These are phyloP conservation scores for Stipa capillata DNA, from an alignment of 176 grass and related monocot species.

Conservation along the genomic window DNA sequence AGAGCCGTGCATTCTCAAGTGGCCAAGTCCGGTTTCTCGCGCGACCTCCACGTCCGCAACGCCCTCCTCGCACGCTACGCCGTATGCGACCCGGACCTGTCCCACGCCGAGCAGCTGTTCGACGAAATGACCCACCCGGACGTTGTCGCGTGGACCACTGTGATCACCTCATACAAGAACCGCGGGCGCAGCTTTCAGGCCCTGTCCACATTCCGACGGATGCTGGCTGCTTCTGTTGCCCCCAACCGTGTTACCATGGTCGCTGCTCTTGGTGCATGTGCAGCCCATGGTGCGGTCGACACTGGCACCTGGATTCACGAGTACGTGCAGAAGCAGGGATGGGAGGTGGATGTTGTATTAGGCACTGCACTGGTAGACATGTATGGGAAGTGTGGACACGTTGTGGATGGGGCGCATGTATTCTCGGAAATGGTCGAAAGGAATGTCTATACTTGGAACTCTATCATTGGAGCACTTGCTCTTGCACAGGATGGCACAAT, in stretches of 20 bases:
- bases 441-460: slow-evolving; percentile 58
- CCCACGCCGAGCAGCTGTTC: slow-evolving; percentile 39
- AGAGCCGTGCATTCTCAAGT: slow-evolving; percentile 38
- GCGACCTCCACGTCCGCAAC: slow-evolving; percentile 40
- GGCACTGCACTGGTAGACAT: slow-evolving; percentile 48
- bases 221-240: slow-evolving; percentile 18
- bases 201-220: slow-evolving; percentile 26
- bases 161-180: slow-evolving; percentile 40
- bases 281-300: slow-evolving; percentile 4
- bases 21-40: slow-evolving; percentile 35
- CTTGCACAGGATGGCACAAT: slow-evolving; percentile 29
- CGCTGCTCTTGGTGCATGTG: slow-evolving; percentile 28
- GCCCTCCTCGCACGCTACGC: slow-evolving; percentile 40
- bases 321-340: slow-evolving; percentile 25
- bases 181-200: slow-evolving; percentile 20
- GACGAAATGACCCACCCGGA: slow-evolving; percentile 43
- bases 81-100: background rate
- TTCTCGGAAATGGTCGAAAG: slow-evolving; percentile 42
- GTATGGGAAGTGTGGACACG: slow-evolving; percentile 47
- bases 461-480: slow-evolving; percentile 36
- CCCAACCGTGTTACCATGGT: slow-evolving; percentile 66
- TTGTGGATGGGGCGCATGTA: slow-evolving; percentile 1
- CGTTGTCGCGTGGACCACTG: slow-evolving; percentile 42
- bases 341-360: slow-evolving; percentile 49
- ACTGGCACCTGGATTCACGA: slow-evolving; percentile 49